A percentile compares a stretch with the other conserved stretches of the same genome.
Conservation (phyloP, 2,329 filamentous ascomycete species). For the Talaromyces verruculosus region DNA sequence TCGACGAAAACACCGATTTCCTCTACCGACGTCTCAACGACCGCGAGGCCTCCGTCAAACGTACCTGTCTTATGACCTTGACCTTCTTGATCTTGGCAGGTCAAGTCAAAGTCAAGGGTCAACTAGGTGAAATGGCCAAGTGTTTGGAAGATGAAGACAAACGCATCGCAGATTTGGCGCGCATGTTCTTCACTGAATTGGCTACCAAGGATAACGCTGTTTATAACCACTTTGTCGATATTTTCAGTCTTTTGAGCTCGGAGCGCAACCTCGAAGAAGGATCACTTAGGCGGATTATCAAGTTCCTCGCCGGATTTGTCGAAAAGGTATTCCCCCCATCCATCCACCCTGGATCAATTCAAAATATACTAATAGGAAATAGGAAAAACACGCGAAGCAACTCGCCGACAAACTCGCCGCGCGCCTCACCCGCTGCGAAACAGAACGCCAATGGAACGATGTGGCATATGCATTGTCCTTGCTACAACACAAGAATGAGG, state of each 20-base stretch:
- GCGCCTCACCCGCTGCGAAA: constrained; percentile 80
- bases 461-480: constrained; percentile 88
- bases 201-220: constrained; percentile 98
- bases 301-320: constrained; percentile 91
- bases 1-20: constrained; percentile 99
- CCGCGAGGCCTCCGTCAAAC: constrained; percentile 82
- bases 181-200: constrained; percentile 98
- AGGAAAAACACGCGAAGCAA: constrained; percentile 92
- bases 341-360: background rate
- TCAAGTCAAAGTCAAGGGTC: constrained; percentile 98
- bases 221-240: constrained; percentile 99
- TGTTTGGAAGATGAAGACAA: constrained; percentile 96
- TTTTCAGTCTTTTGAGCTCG: constrained; percentile 90
- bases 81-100: constrained; percentile 96
- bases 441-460: constrained; percentile 94
- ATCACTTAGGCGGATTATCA: constrained; percentile 79
- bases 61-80: constrained; percentile 96
- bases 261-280: constrained; percentile 81
- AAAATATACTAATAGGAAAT: background rate
- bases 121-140: constrained; percentile 98
- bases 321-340: constrained; percentile 75
- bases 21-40: constrained; percentile 92
- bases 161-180: constrained; percentile 84
- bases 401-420: constrained; percentile 89
- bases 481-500: constrained; percentile 68